Evolutionary conservation across 495 filamentous ascomycete genomes (phyloP), one percentile per base, ranked within the genome.

Genomic region (Tuber indicum): DNA sequence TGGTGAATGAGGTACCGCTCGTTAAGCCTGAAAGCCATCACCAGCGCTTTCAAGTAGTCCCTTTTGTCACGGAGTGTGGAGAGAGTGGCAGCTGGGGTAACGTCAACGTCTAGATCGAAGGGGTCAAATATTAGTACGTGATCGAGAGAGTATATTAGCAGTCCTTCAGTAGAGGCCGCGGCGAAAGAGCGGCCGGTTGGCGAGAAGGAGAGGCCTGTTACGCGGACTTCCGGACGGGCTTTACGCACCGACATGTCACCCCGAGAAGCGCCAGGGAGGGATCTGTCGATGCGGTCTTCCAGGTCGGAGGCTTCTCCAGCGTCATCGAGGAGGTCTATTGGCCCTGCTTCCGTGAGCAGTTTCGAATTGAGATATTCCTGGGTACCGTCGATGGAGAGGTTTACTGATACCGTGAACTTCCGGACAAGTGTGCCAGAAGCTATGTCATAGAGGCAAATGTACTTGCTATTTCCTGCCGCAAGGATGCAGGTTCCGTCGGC

Each of bases 11-110:
- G 87, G 72, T 88, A 88, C 3, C 87, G 87, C 81, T 95, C 91
- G 85, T 97, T 97, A 58, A 99, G 88, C 1, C 96, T 92, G 87
- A 99, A 98, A 1, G 94, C 92, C 95, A 98, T 98, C 75, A 97
- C 91, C 3, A 99, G 86, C 1, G 96, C 96, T 85, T 94, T 97
- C 47, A 98, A 87, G 85, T 91, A 97, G 58, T 96, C 92, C 79
- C 88, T 88, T 73, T 94, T 90, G 69, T 90, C 87, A 66, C 87
- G 83, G n/a, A 98, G 87, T 14, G 92, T 91, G 16, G 89, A 87
- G 2, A 97, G 85, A 5, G 93, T 97, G 45, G 88, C 91, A 2
- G 91, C 90, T 0, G 94, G 94, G 8, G 96, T 99, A 76, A 98
- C 92, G 66, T 91, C 90, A 80, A 98, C 91, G 81, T 97, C 94